phyloP scores from a whole-genome alignment of 768 basidiomycete genomes.

The Suillus fuscotomentosus region DNA sequence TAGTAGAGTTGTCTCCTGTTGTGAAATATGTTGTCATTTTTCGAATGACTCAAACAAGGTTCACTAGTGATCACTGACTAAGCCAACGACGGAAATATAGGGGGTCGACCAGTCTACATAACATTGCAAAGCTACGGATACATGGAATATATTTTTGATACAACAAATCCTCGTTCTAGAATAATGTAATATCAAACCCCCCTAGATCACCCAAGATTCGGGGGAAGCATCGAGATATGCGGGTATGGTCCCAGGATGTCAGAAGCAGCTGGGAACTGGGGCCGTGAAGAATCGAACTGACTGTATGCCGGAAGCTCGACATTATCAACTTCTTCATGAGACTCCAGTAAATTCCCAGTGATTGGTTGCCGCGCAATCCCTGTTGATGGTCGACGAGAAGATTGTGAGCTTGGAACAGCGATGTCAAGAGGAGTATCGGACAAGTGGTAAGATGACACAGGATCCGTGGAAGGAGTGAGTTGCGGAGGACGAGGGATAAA shows the following conservation, averaged over 20 bases:
- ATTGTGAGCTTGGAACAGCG: not conserved
- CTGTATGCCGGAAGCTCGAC: slow-evolving; percentile 26
- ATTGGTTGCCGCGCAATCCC: not conserved
- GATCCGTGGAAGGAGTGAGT: not conserved
- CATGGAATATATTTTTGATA: not conserved
- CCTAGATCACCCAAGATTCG: not conserved
- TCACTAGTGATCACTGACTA: not conserved
- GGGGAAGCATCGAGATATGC: slow-evolving; percentile 13
- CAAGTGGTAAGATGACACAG: not conserved
- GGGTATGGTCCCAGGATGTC: slow-evolving; percentile 29
- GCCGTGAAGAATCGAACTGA: slow-evolving; percentile 23
- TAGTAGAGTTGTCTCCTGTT: too few relatives aligned
- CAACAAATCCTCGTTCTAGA: not conserved
- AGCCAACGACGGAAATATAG: not conserved
- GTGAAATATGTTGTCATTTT: too few relatives aligned
- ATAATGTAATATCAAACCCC: not conserved
- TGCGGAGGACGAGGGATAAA: not conserved
- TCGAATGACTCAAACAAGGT: too few relatives aligned
- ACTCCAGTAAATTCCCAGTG: not conserved
- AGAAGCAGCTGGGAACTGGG: slow-evolving; percentile 16
- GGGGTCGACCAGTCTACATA: not conserved
- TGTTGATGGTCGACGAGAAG: not conserved
- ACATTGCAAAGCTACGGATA: not conserved
- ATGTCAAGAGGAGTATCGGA: not conserved
- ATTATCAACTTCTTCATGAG: slow-evolving; percentile 9